phyloP scores from a whole-genome alignment of 768 basidiomycete species.

The Plicaturopsis crispa region DNA sequence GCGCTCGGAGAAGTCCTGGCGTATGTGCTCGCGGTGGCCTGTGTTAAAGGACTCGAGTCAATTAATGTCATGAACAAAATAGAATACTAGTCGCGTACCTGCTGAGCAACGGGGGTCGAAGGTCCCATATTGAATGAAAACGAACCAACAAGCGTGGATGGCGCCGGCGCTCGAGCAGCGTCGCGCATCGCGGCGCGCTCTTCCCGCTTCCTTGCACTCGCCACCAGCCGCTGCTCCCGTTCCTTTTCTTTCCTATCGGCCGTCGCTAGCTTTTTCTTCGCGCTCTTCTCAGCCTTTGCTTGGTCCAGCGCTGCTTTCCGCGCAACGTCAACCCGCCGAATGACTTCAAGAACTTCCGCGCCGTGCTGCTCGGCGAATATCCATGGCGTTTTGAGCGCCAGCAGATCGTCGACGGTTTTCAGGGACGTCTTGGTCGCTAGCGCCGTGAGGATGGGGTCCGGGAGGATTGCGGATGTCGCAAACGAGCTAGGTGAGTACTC shows the following conservation, averaged over 20 bases:
- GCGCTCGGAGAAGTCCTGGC: no score
- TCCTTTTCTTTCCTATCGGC: neutral
- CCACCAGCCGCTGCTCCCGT: neutral
- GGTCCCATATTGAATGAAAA: neutral
- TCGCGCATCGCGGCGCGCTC: neutral
- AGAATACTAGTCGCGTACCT: no score
- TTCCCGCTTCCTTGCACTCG: neutral
- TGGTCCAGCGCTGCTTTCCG: slow-evolving; percentile 6
- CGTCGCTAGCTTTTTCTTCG: slow-evolving; percentile 4
- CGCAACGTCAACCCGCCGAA: slow-evolving; percentile 9
- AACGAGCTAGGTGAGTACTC: slow-evolving; percentile 2
- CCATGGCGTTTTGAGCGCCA: slow-evolving; percentile 5
- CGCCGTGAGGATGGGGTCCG: slow-evolving; percentile 17
- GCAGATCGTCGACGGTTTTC: slow-evolving; percentile 10
- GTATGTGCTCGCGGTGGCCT: no score
- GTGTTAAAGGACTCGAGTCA: no score
- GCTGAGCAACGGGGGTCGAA: neutral
- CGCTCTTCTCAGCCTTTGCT: slow-evolving; percentile 5
- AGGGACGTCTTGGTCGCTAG: slow-evolving; percentile 14
- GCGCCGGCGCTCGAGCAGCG: neutral
- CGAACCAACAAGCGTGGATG: neutral
- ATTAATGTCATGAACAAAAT: no score
- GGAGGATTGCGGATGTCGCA: slow-evolving; percentile 11
- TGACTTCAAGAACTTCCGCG: slow-evolving; percentile 10
- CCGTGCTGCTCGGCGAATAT: slow-evolving; percentile 13